Conservation (phyloP, 23 red algal genomes). For the Pyropia haitanensis region DNA sequence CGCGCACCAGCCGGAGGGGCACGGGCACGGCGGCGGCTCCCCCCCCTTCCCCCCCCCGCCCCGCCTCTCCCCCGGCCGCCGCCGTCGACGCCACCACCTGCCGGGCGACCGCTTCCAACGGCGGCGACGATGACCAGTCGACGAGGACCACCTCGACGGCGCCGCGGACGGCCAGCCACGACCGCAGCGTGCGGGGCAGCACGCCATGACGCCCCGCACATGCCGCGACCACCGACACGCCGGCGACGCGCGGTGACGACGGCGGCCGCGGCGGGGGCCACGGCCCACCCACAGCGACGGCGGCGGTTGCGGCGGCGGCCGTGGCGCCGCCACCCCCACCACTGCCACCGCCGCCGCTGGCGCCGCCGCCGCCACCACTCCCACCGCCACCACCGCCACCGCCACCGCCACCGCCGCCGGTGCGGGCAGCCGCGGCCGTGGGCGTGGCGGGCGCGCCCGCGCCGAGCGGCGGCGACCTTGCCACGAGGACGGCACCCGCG, state of each 20-base stretch:
- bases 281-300: too few species aligned
- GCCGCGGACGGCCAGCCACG: conserved; percentile 18
- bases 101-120: conserved; percentile 7
- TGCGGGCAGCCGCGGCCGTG: too few species aligned
- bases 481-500: too few species aligned
- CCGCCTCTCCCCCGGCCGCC: conserved; percentile 1
- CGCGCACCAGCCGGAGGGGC: conserved; percentile 29
- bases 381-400: too few species aligned
- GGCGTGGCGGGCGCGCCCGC: too few species aligned
- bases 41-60: not conserved
- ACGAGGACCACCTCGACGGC: conserved; percentile 42
- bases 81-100: not conserved
- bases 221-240: conserved; percentile 50
- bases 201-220: conserved; percentile 55
- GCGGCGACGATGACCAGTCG: conserved; percentile 44
- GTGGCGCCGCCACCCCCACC: too few species aligned
- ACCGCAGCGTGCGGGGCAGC: conserved; percentile 10
- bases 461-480: too few species aligned
- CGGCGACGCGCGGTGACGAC: not conserved
- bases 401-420: too few species aligned
- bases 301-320: too few species aligned
- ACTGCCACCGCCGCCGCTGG: too few species aligned
- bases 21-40: not conserved
- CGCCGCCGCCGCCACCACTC: too few species aligned
- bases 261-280: too few species aligned